Percentiles rank a stretch among this genome's conserved stretches.
phyloP scores from a whole-genome alignment of 2,329 filamentous ascomycete species.

The Chaetomiaceae sp. region DNA sequence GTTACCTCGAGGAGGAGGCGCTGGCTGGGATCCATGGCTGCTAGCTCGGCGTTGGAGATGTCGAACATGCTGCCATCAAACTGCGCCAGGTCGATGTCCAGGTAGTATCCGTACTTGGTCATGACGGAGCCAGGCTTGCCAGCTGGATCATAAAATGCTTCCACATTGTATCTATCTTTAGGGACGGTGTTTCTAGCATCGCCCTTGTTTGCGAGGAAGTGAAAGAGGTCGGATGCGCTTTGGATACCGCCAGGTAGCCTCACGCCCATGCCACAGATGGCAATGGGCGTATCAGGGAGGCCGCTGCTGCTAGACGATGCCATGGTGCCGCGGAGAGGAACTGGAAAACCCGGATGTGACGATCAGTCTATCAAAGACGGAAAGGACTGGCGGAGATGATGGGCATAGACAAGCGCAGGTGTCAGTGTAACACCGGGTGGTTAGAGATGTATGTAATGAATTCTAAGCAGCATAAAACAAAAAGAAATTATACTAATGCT shows the following conservation, averaged over 20 bases:
- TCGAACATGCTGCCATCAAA: neutral
- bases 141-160: neutral
- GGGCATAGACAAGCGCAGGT: too few relatives aligned
- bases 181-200: neutral
- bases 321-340: too few relatives aligned
- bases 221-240: neutral
- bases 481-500: too few relatives aligned
- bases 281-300: neutral
- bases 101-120: neutral
- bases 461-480: too few relatives aligned
- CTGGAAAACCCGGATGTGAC: too few relatives aligned
- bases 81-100: neutral
- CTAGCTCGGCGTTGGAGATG: neutral
- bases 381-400: too few relatives aligned
- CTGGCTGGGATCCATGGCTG: neutral
- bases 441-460: too few relatives aligned
- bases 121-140: neutral
- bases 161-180: neutral
- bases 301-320: too few relatives aligned
- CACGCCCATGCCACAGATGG: neutral
- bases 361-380: too few relatives aligned
- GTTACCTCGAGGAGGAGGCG: neutral
- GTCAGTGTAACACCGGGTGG: too few relatives aligned
- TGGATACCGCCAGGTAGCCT: neutral
- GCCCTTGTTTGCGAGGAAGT: neutral